These are phyloP conservation scores for Sugiyamaella lignohabitans DNA, from an alignment of 805 yeast species.

Conservation along the genomic window DNA sequence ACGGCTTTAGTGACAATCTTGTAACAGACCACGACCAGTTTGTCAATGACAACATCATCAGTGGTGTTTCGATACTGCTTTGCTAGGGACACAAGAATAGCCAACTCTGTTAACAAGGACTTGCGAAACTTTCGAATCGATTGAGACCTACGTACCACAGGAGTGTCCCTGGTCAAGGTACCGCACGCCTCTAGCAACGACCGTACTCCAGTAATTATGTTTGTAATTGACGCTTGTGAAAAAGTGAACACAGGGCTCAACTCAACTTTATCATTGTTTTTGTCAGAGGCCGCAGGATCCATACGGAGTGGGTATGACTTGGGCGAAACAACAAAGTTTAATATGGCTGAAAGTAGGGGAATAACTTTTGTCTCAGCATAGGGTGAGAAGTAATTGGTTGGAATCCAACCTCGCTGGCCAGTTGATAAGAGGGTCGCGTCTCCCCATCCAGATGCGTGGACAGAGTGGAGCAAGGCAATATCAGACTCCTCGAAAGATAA, in stretches of 20 bases:
- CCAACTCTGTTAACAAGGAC: slow-evolving; percentile 34
- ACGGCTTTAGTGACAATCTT: slow-evolving; percentile 31
- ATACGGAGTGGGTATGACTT: slow-evolving; percentile 19
- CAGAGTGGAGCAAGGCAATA: slow-evolving; percentile 32
- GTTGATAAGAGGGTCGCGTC: slow-evolving; percentile 35
- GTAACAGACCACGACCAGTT: slow-evolving; percentile 29
- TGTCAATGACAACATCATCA: slow-evolving; percentile 28
- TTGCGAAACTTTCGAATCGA: slow-evolving; percentile 31
- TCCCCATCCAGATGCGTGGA: slow-evolving; percentile 41
- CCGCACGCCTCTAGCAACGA: slow-evolving; percentile 31
- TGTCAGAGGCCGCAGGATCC: neutral
- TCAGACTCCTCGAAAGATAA: slow-evolving; percentile 33
- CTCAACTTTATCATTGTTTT: slow-evolving; percentile 5
- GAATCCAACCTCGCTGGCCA: slow-evolving; percentile 39
- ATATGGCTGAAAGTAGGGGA: slow-evolving; percentile 33
- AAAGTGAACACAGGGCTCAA: slow-evolving; percentile 24
- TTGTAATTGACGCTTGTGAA: slow-evolving; percentile 33
- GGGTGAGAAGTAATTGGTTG: slow-evolving; percentile 36
- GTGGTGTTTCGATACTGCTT: slow-evolving; percentile 29
- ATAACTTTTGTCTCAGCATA: slow-evolving; percentile 32
- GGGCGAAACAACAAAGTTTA: slow-evolving; percentile 32
- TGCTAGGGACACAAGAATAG: slow-evolving; percentile 34
- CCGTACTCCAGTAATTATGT: slow-evolving; percentile 35
- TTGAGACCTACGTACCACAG: slow-evolving; percentile 26
- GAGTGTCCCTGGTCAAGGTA: slow-evolving; percentile 31